phyloP scores from a whole-genome alignment of 805 yeast genomes.

The Kurtzmaniella cleridarum region DNA sequence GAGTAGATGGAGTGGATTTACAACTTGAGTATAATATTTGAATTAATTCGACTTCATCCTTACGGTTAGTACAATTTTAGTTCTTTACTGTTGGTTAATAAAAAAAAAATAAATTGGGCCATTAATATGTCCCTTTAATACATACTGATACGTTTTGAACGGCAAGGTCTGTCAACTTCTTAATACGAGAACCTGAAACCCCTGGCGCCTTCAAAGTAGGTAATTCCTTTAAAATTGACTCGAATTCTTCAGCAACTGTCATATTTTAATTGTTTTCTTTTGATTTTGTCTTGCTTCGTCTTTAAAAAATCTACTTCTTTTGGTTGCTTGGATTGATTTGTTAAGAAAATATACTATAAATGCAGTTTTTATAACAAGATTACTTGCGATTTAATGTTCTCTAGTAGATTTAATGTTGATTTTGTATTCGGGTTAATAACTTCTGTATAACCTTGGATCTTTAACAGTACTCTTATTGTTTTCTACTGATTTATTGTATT shows the following conservation, averaged over 20 bases:
- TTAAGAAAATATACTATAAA: constrained; percentile 1
- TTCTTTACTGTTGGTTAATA: not conserved
- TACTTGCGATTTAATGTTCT: not conserved
- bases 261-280: constrained; percentile 11
- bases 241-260: constrained; percentile 44
- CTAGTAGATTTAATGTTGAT: not conserved
- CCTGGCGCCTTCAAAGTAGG: constrained; percentile 75
- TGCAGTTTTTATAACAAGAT: not conserved
- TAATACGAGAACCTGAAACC: constrained; percentile 92
- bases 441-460: not conserved
- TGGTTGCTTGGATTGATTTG: not conserved
- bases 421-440: not conserved
- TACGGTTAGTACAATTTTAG: constrained; percentile 13
- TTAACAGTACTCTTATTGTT: no score
- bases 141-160: constrained; percentile 48
- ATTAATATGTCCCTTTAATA: not conserved
- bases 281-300: no score
- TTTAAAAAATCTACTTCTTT: no score
- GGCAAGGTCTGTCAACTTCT: constrained; percentile 75
- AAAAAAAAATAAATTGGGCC: not conserved
- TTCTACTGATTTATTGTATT: no score
- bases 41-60: constrained; percentile 50
- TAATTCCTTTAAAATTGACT: constrained; percentile 43
- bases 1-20: constrained; percentile 67
- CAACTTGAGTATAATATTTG: constrained; percentile 59